Percentiles rank a stretch among this genome's conserved stretches.
Evolutionary conservation across 2,329 filamentous ascomycete species (phyloP).

Genomic region (Trichoderma oligosporum): DNA sequence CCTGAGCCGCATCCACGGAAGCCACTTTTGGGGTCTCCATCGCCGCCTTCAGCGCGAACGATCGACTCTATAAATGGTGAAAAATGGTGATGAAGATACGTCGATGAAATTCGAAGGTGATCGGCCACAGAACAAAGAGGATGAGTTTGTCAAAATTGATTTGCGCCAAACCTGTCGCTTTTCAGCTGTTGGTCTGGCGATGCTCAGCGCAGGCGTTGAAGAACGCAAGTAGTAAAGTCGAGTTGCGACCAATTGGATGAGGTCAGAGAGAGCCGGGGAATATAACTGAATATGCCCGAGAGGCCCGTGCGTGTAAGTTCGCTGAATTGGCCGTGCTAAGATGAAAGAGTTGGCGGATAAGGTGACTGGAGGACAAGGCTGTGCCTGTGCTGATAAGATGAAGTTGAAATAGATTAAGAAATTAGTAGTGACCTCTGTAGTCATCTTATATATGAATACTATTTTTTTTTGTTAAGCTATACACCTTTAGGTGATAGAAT

Average conservation of each 20-base stretch:
- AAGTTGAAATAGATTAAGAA: too few relatives aligned
- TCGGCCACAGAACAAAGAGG: neutral
- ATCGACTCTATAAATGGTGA: neutral
- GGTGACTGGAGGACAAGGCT: conserved; percentile 5
- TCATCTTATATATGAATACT: too few relatives aligned
- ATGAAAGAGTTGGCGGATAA: neutral
- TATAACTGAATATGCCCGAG: conserved; percentile 10
- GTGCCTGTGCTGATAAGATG: neutral
- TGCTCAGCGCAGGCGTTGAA: conserved; percentile 17
- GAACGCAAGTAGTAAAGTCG: neutral
- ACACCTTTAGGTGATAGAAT: too few relatives aligned
- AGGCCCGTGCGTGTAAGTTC: conserved; percentile 6
- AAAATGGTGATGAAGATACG: neutral
- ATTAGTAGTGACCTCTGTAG: too few relatives aligned
- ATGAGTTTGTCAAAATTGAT: neutral
- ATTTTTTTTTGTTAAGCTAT: neutral
- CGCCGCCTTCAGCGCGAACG: conserved; percentile 2
- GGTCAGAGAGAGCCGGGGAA: conserved; percentile 18
- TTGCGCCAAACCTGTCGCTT: conserved; percentile 5
- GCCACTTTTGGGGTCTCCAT: conserved; percentile 17
- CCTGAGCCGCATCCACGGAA: neutral
- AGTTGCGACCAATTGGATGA: conserved; percentile 22
- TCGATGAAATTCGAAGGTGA: neutral
- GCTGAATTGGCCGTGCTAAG: conserved; percentile 7
- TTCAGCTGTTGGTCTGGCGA: conserved; percentile 14